Evolutionary conservation across 192 early-diverging fungal genomes (phyloP).

Genomic region (Podila epicladia): DNA sequence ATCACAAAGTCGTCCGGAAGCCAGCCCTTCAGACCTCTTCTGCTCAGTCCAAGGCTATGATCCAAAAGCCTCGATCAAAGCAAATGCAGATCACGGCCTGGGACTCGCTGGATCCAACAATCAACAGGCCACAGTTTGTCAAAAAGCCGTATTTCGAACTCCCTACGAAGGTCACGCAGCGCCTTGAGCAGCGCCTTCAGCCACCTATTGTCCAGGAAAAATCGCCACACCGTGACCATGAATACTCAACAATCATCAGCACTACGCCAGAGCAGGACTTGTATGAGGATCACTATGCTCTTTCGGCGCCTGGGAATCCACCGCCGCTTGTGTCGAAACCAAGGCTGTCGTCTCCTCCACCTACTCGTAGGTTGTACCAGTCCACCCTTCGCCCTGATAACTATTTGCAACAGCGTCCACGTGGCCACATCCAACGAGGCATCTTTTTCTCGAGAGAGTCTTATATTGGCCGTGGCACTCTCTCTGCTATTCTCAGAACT

Average conservation of each 20-base stretch:
- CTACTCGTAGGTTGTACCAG: not conserved
- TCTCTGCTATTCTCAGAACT: conserved; percentile 7
- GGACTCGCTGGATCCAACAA: not conserved
- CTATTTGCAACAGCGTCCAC: not conserved
- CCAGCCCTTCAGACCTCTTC: too few relatives aligned
- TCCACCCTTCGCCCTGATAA: not conserved
- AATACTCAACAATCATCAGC: not conserved
- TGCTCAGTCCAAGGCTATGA: not conserved
- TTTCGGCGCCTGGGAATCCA: not conserved
- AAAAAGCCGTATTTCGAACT: conserved; percentile 21
- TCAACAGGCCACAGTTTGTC: conserved; percentile 16
- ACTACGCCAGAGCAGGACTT: not conserved
- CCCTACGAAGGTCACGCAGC: not conserved
- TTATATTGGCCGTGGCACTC: conserved; percentile 26
- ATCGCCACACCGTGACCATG: not conserved
- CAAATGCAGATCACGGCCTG: conserved; percentile 10
- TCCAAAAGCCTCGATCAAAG: not conserved
- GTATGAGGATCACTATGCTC: not conserved
- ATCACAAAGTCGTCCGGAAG: not conserved
- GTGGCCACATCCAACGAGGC: conserved; percentile 5
- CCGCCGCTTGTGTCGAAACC: not conserved
- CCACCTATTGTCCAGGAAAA: not conserved
- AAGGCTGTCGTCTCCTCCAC: not conserved
- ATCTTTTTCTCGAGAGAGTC: conserved; percentile 28
- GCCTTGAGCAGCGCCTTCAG: not conserved